Conservation (phyloP, 139 green algal genomes). For the Mesotaenium endlicherianum region DNA sequence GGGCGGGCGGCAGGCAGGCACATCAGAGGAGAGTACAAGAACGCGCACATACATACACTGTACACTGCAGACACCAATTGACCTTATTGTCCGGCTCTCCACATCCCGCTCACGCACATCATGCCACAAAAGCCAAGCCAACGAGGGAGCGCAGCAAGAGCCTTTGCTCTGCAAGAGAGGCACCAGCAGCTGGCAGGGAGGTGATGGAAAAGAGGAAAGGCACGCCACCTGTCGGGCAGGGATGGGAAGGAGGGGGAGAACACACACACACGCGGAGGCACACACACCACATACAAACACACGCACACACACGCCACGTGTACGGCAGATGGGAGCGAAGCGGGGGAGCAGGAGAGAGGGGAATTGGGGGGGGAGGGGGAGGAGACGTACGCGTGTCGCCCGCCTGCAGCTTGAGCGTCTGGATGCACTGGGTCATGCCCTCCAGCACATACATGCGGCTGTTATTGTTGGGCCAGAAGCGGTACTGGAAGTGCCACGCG, state of each 20-base stretch:
- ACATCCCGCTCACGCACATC: not conserved
- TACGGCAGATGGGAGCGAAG: no score
- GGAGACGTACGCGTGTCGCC: slow-evolving; percentile 44
- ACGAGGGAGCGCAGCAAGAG: not conserved
- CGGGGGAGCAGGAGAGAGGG: no score
- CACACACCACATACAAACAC: no score
- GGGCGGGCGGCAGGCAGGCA: not conserved
- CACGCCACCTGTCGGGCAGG: no score
- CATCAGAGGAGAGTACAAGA: not conserved
- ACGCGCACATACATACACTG: not conserved
- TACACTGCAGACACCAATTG: not conserved
- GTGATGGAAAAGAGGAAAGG: not conserved
- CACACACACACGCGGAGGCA: not conserved
- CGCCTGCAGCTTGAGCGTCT: slow-evolving; percentile 33
- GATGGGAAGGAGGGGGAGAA: not conserved
- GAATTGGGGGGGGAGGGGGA: no score
- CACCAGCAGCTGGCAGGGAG: not conserved
- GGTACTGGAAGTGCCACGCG: slow-evolving; percentile 35
- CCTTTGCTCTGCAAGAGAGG: not conserved
- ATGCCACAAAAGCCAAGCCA: not conserved
- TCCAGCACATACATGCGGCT: slow-evolving; percentile 48
- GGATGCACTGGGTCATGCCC: slow-evolving; percentile 23
- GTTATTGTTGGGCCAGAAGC: slow-evolving; percentile 49
- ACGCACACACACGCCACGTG: no score
- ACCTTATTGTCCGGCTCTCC: not conserved